A percentile compares a stretch with the other conserved stretches of the same genome.
Evolutionary conservation across 345 rosid genomes (phyloP).

Genomic region (Arabis alpina): DNA sequence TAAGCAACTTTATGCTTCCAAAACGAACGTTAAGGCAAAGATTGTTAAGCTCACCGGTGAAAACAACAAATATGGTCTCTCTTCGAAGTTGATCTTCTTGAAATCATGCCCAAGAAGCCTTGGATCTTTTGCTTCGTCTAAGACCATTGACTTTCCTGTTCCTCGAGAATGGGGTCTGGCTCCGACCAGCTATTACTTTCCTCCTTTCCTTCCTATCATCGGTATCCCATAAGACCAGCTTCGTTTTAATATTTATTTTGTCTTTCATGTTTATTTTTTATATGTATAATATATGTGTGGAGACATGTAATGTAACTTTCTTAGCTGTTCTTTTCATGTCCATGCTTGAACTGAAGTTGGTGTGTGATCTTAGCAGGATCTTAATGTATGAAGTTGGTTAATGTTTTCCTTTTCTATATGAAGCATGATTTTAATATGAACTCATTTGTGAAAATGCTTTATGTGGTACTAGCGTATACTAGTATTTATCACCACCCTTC

Average conservation of each 20-base stretch:
- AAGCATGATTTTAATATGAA: neutral
- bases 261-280: neutral
- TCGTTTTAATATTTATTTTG: neutral
- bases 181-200: constrained; percentile 79
- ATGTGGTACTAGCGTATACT: neutral
- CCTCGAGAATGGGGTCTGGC: constrained; percentile 91
- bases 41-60: constrained; percentile 43
- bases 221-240: constrained; percentile 66
- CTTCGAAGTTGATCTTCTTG: constrained; percentile 68
- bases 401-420: constrained; percentile 7
- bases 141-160: constrained; percentile 76
- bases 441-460: neutral
- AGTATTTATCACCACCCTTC: neutral
- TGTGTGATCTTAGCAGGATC: constrained; percentile 29
- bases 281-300: constrained; percentile 17
- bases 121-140: constrained; percentile 53
- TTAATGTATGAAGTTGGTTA: constrained; percentile 31
- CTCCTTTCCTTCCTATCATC: constrained; percentile 85
- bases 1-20: constrained; percentile 57
- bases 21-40: constrained; percentile 50
- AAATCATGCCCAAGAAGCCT: constrained; percentile 48
- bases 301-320: constrained; percentile 8
- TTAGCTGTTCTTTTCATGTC: constrained; percentile 17
- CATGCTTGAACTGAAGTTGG: constrained; percentile 20
- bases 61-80: constrained; percentile 47